Evolutionary conservation across 106 monocot species (phyloP), one percentile per base, ranked within the genome.

Genomic region (Cymbidium sinense): DNA sequence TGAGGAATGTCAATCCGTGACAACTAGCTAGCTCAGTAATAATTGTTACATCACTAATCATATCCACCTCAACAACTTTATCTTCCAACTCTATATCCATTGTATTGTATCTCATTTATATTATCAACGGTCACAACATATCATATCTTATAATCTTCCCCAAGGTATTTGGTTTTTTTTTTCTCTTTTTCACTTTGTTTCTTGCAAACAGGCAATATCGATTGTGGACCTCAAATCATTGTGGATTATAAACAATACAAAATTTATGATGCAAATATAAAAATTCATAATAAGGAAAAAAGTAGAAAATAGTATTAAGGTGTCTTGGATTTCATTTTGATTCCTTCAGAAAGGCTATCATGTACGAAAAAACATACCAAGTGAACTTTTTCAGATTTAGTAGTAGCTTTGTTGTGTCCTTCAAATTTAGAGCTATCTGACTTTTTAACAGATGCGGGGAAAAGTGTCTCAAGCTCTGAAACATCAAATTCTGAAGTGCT

Each of bases 401-500:
- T 79, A 80, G 83, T 64, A 31, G 31, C 21, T 73, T 92, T 99
- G 12, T 1, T 30, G 43, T 76, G 84, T 15, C 84, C 91, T 8
- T 86, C 87, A 81, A 88, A 86, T 64, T 94, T 92, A 62, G 89
- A 91, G 51, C 43, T 62, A 73, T 83, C 85, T 81, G 79, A 17
- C 82, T 99, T 99, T 73, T 87, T 87, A 76, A 89, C 87, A 79
- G 83, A 86, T 67, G 93, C 87, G 76, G 99, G 85, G 80, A 99
- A 99, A 43, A 99, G 90, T 39, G 55, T 81, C 80, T 95, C 99
- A 75, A 99, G 85, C 84, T 99, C 99, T 76, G 89, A 84, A 43
- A 95, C 95, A 85, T 99, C 99, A 86, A 99, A 93, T 80, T 95
- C 99, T 81, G 92, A 85, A 50, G 78, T 83, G 79, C 98, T 98